Base-by-base conservation (phyloP, 2,329 filamentous ascomycete species). In the Arthrobotrys megalospora region DNA sequence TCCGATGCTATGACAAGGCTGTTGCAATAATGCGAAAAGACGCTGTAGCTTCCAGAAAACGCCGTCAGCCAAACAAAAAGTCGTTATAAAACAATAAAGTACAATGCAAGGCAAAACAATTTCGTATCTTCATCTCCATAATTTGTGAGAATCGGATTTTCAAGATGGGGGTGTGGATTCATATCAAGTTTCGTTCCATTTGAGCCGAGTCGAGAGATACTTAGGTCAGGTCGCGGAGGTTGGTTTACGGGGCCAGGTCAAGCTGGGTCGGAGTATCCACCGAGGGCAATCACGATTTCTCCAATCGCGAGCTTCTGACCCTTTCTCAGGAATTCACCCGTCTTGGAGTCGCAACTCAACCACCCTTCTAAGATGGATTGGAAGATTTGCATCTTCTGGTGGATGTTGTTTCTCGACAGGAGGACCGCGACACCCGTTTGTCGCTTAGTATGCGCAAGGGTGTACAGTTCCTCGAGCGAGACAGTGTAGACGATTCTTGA, bases 401-500 rank as follows among this genome's bases (percentile, higher is more conserved):
- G 80, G 32, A 82, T 62, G 11, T 81, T 81, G 12, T 80, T 80
- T 58, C 81, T 81, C 14, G 77, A 76, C 10, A 81, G 75, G 21
- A 81, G 55, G 14, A 85, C 85, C 28, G 87, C 82, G 80, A 87
- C 87, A 21, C 87, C 83, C 66, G 88, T 85, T 24, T 84, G 85
- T 14, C 84, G 83, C 80, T 82, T 83, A 82, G 67, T 91, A 91
- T 92, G 92, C 11, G 91, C 90, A 28, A 94, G 86, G 76, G 92
- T 89, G 52, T 91, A 89, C 19, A 92, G 89, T 80, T 91, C 89
- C 81, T 92, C 90, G 16, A 92, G 87, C 3, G 91, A 91, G n/a
- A 90, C 87, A 80, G 92, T 88, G 58, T 90, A 89, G 63, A 93
- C 89, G n/a, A 89, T 88, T 70, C 91, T 90, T 1, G 89, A 90